These are phyloP conservation scores for Aurinia saxatilis DNA, from an alignment of 345 rosid species.

Conservation along the genomic window DNA sequence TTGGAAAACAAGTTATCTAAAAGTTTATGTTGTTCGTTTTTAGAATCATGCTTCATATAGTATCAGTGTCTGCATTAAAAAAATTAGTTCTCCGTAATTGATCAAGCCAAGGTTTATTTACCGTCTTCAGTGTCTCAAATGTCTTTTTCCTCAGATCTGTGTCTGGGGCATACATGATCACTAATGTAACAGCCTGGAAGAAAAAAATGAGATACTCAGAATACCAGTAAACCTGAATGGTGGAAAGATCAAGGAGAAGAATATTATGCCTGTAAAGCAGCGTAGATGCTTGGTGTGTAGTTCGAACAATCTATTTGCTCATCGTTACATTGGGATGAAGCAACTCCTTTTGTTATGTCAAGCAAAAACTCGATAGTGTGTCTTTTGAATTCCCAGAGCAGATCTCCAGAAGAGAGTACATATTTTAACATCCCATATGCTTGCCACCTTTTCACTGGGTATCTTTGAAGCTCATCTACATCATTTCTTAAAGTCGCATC, in stretches of 20 bases:
- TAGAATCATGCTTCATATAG: too few relatives aligned
- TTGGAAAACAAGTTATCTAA: background rate
- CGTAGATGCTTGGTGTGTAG: slow-evolving; percentile 51
- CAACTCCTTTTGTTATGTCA: slow-evolving; percentile 42
- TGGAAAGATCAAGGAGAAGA: slow-evolving; percentile 5
- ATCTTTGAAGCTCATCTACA: slow-evolving; percentile 46
- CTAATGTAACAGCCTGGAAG: slow-evolving; percentile 50
- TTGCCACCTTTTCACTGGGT: slow-evolving; percentile 65
- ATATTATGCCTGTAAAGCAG: slow-evolving; percentile 58
- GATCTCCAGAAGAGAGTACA: slow-evolving; percentile 43
- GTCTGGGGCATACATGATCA: slow-evolving; percentile 49
- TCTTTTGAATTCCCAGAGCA: slow-evolving; percentile 65
- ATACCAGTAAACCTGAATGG: background rate
- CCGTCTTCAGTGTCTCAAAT: slow-evolving; percentile 69
- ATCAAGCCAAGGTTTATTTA: slow-evolving; percentile 19
- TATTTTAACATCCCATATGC: slow-evolving; percentile 69
- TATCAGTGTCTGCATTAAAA: too few relatives aligned
- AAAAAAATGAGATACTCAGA: slow-evolving; percentile 7
- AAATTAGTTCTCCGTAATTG: background rate
- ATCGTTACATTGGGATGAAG: slow-evolving; percentile 26
- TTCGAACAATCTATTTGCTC: slow-evolving; percentile 41
- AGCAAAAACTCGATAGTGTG: slow-evolving; percentile 61
- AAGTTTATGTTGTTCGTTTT: background rate
- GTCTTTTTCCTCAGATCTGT: slow-evolving; percentile 57
- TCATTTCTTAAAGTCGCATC: slow-evolving; percentile 35